phyloP scores from a whole-genome alignment of 2,329 filamentous ascomycete genomes.

The Calonectria leucothoes region DNA sequence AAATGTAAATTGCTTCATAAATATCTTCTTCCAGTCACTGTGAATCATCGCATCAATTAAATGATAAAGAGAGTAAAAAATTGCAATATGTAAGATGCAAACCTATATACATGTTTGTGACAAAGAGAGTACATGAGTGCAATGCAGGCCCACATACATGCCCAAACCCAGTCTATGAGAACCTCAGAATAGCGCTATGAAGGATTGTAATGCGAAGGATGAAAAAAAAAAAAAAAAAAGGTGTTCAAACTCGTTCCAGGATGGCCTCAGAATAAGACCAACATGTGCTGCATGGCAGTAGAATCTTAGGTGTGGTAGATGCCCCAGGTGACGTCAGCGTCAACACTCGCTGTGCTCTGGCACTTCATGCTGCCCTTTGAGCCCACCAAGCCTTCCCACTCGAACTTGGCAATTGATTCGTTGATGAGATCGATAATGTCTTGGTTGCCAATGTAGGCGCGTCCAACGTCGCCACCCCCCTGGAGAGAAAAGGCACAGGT shows the following conservation, averaged over 20 bases:
- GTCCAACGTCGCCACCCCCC: not conserved
- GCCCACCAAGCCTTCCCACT: not conserved
- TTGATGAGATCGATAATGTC: not conserved
- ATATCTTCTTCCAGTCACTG: not conserved
- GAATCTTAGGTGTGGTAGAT: not conserved
- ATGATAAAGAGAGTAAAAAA: not conserved
- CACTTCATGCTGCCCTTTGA: not conserved
- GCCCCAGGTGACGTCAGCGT: not conserved
- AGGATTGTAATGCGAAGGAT: too few species aligned
- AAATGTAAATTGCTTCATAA: not conserved
- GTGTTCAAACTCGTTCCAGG: not conserved
- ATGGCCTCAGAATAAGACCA: not conserved
- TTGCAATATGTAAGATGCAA: not conserved
- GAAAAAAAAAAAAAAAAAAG: too few species aligned
- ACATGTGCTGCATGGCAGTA: not conserved
- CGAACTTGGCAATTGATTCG: not conserved
- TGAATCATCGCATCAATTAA: not conserved
- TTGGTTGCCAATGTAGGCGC: not conserved
- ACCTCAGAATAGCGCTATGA: not conserved
- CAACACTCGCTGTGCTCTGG: not conserved
- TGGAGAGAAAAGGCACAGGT: not conserved
- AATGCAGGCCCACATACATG: not conserved
- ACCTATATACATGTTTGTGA: not conserved
- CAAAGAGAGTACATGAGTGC: not conserved
- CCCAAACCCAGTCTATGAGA: not conserved